These are phyloP conservation scores for Furcasterigmium furcatum DNA, from an alignment of 2,329 filamentous ascomycete species.

Conservation along the genomic window DNA sequence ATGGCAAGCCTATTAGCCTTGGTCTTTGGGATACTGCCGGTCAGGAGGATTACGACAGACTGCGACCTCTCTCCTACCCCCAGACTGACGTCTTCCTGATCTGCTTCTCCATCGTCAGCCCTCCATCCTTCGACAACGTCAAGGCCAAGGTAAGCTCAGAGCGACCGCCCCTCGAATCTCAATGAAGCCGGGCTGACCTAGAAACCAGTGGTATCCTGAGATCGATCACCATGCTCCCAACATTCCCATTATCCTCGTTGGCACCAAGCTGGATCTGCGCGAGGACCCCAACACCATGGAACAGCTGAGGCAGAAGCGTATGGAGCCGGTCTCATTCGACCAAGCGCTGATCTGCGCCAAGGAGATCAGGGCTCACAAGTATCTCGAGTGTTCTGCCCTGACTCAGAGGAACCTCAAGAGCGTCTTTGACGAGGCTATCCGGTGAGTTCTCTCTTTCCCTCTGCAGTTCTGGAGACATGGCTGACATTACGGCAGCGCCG, in stretches of 20 bases:
- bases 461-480: not conserved
- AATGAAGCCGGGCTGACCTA: no score
- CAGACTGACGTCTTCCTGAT: slow-evolving; percentile 98
- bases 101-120: slow-evolving; percentile 97
- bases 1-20: slow-evolving; percentile 94
- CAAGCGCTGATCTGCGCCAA: slow-evolving; percentile 85
- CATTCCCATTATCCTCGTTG: slow-evolving; percentile 94
- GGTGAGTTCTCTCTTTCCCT: slow-evolving; percentile 56
- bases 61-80: slow-evolving; percentile 93
- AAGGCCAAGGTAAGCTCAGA: slow-evolving; percentile 77
- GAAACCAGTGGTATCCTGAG: slow-evolving; percentile 95
- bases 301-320: slow-evolving; percentile 82
- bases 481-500: slow-evolving; percentile 48
- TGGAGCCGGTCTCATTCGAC: slow-evolving; percentile 96
- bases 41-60: slow-evolving; percentile 96
- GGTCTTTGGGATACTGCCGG: slow-evolving; percentile 98
- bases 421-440: slow-evolving; percentile 97
- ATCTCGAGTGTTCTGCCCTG: slow-evolving; percentile 94
- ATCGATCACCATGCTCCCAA: slow-evolving; percentile 95
- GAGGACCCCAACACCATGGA: slow-evolving; percentile 83
- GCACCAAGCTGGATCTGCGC: slow-evolving; percentile 93
- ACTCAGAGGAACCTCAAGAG: slow-evolving; percentile 97
- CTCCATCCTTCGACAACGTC: slow-evolving; percentile 97
- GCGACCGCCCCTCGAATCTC: not conserved
- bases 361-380: slow-evolving; percentile 95